These are phyloP conservation scores for Juglanconis sp. DNA, from an alignment of 2,329 filamentous ascomycete genomes.

Conservation along the genomic window DNA sequence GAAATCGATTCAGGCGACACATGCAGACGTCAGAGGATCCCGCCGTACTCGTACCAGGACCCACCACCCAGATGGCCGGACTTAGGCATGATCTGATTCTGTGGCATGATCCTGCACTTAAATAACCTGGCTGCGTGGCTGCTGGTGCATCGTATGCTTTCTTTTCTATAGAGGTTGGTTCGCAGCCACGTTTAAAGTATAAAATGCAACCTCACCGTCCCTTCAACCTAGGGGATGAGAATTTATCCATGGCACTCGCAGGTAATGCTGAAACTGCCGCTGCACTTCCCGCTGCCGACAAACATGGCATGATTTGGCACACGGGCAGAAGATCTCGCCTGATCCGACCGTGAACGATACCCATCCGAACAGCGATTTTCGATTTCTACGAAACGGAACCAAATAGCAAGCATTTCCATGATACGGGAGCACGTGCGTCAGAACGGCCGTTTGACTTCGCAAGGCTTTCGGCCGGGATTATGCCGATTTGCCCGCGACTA, in stretches of 20 bases:
- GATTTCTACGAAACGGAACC: background rate
- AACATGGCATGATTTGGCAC: background rate
- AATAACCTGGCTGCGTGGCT: background rate
- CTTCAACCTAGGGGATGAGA: background rate
- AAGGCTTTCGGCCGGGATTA: background rate
- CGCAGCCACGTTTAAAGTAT: constrained; percentile 8
- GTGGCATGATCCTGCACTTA: constrained; percentile 13
- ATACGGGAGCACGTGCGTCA: background rate
- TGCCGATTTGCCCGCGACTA: constrained; percentile 3
- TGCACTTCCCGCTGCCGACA: background rate
- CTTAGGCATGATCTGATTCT: constrained; percentile 1
- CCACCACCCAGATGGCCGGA: background rate
- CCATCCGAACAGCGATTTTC: no score
- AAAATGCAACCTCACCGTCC: constrained; percentile 1
- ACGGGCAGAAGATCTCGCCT: background rate
- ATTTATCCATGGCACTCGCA: background rate
- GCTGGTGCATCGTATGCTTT: no score
- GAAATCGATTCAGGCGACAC: background rate
- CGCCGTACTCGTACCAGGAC: constrained; percentile 3
- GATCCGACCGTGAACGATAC: background rate
- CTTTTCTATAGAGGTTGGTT: background rate
- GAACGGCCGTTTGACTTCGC: background rate
- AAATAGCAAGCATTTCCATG: background rate
- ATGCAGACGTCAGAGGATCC: background rate
- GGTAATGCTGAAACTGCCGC: background rate